A percentile compares a stretch with the other conserved stretches of the same genome.
These are phyloP conservation scores for Solanum chacoense DNA, from an alignment of 305 asterid species.

Conservation along the genomic window DNA sequence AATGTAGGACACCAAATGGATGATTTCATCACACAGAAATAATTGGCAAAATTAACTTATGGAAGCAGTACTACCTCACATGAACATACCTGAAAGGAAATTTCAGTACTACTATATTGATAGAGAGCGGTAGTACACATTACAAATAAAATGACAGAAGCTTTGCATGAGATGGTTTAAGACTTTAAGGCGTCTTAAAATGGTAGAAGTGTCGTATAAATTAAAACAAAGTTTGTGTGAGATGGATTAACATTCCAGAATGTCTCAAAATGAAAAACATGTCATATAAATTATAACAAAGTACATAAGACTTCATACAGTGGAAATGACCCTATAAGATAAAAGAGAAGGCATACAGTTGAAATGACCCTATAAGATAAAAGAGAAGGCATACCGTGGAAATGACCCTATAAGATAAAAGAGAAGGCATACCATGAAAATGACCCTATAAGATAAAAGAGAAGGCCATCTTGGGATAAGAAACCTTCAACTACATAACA, in stretches of 20 bases:
- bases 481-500: neutral
- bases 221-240: neutral
- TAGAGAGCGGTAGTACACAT: neutral
- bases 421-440: neutral
- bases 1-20: neutral
- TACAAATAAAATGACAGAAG: neutral
- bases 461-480: neutral
- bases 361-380: neutral
- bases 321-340: neutral
- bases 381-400: neutral
- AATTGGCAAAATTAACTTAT: neutral
- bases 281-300: neutral
- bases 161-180: neutral
- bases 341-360: neutral
- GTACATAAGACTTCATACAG: neutral
- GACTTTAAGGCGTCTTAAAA: neutral
- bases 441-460: neutral
- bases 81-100: neutral
- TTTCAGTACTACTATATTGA: neutral
- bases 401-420: neutral
- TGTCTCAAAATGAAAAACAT: neutral
- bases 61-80: neutral
- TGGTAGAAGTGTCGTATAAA: neutral
- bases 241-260: neutral
- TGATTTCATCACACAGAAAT: neutral